Evolutionary conservation across 495 filamentous ascomycete genomes (phyloP).

Genomic region (Terfezia boudieri): DNA sequence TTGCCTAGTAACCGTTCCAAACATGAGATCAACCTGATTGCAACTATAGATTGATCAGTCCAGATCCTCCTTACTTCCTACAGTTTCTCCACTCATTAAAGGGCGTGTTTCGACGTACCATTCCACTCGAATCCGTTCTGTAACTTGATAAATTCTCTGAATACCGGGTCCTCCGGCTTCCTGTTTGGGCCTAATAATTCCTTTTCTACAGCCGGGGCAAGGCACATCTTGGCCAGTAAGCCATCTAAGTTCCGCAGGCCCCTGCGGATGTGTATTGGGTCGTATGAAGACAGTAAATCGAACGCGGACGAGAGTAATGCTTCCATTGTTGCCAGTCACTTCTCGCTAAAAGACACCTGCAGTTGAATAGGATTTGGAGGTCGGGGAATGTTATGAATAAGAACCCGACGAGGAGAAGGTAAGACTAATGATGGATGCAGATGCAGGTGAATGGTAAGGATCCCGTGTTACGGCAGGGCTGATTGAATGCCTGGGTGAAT

Average conservation of each 20-base stretch:
- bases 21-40: slow-evolving; percentile 62
- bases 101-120: slow-evolving; percentile 24
- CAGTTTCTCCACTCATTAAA: background rate
- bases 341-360: no score
- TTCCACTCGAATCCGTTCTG: slow-evolving; percentile 98
- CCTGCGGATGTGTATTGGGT: slow-evolving; percentile 70
- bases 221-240: slow-evolving; percentile 84
- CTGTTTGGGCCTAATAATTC: slow-evolving; percentile 8
- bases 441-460: no score
- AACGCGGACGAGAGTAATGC: slow-evolving; percentile 78
- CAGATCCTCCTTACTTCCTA: background rate
- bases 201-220: slow-evolving; percentile 34
- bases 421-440: no score
- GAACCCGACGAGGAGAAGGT: no score
- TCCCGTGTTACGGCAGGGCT: no score
- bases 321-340: slow-evolving; percentile 39
- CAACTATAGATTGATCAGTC: slow-evolving; percentile 29
- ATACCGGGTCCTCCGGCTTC: slow-evolving; percentile 57
- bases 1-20: slow-evolving; percentile 72
- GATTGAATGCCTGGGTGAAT: no score
- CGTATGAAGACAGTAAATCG: slow-evolving; percentile 88
- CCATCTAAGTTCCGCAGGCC: slow-evolving; percentile 90
- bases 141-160: slow-evolving; percentile 85
- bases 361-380: no score
- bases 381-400: no score